These are phyloP conservation scores for Wallacemonas sp. DNA, from an alignment of 208 protist genomes.

Conservation along the genomic window DNA sequence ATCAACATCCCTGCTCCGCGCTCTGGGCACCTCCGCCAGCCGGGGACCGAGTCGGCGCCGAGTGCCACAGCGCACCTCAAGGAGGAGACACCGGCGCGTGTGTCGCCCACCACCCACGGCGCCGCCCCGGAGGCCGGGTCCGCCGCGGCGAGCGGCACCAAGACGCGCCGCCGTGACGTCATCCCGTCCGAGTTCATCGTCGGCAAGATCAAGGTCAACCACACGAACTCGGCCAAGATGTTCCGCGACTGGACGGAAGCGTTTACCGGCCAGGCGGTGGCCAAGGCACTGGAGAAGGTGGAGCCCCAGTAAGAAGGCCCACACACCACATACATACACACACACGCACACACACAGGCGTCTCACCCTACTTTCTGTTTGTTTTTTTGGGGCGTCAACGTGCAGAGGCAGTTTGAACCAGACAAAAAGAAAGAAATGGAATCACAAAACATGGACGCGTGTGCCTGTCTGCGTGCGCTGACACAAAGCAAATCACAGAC, in stretches of 20 bases:
- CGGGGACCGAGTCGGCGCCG: not conserved
- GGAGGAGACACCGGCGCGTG: not conserved
- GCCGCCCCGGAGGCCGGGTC: not conserved
- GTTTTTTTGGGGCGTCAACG: too few species aligned
- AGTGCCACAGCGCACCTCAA: not conserved
- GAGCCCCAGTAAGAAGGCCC: conserved; percentile 19
- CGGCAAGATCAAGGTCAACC: conserved; percentile 36
- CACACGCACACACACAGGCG: too few species aligned
- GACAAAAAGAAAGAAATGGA: too few species aligned
- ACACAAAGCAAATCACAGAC: too few species aligned
- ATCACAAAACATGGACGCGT: too few species aligned
- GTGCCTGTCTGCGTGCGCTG: too few species aligned
- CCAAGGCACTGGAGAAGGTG: conserved; percentile 25
- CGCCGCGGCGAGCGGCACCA: conserved; percentile 4
- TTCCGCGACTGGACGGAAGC: conserved; percentile 48
- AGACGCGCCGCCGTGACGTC: conserved; percentile 16
- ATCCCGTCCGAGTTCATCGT: conserved; percentile 61
- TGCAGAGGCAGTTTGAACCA: too few species aligned
- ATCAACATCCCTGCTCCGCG: conserved; percentile 37
- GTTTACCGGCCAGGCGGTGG: conserved; percentile 34
- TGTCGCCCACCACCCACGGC: not conserved
- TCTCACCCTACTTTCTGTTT: too few species aligned
- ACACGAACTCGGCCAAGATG: conserved; percentile 31
- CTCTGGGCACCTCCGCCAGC: conserved; percentile 25
- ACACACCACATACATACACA: not conserved